Conservation (phyloP, 148 eudicot species). For the Silene latifolia region DNA sequence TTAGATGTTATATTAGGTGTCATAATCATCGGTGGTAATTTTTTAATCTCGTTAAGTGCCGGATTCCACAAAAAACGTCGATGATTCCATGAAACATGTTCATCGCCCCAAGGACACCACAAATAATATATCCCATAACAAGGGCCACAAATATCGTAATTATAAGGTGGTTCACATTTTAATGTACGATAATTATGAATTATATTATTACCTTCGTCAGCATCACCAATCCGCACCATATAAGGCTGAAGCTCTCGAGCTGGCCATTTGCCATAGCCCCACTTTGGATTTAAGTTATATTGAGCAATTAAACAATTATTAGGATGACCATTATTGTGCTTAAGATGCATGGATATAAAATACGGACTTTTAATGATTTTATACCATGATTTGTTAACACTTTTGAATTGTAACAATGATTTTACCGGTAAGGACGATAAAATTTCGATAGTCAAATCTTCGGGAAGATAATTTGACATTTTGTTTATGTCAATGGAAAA, state of each 20-base stretch:
- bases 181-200: not conserved
- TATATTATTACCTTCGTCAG: not conserved
- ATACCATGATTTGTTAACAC: slow-evolving; percentile 5
- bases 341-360: slow-evolving; percentile 9
- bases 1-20: not conserved
- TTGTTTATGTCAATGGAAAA: no score
- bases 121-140: slow-evolving; percentile 12
- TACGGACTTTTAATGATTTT: not conserved
- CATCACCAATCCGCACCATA: not conserved
- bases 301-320: not conserved
- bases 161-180: not conserved
- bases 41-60: not conserved
- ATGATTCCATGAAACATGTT: not conserved
- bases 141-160: slow-evolving; percentile 7
- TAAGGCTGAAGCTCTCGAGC: not conserved
- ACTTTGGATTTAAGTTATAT: not conserved
- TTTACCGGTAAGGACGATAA: slow-evolving; percentile 4
- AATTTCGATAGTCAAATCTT: slow-evolving; percentile 5
- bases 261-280: no score
- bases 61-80: slow-evolving; percentile 5
- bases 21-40: not conserved
- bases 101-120: not conserved
- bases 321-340: not conserved
- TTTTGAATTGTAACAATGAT: not conserved
- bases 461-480: not conserved